A percentile compares a stretch with the other conserved stretches of the same genome.
phyloP scores from a whole-genome alignment of 257 asterid species.

The Gynochthodes officinalis region DNA sequence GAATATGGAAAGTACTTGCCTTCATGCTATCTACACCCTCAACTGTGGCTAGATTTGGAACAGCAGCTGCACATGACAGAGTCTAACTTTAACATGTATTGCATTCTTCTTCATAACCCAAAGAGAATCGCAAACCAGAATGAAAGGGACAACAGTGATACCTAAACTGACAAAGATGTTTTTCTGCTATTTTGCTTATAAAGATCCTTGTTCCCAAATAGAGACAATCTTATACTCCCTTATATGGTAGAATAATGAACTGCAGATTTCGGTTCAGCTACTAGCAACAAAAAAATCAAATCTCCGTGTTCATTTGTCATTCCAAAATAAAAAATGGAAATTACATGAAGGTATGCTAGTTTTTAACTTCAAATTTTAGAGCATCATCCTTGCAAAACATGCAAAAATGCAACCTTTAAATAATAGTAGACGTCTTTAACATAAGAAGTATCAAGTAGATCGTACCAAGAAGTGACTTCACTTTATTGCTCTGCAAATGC shows the following conservation, averaged over 20 bases:
- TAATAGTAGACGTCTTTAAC: not conserved
- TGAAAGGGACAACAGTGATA: not conserved
- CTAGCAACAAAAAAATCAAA: not conserved
- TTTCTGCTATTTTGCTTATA: not conserved
- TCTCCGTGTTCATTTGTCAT: not conserved
- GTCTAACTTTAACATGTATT: slow-evolving; percentile 10
- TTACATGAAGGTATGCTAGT: not conserved
- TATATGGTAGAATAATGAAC: not conserved
- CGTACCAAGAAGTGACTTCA: slow-evolving; percentile 62
- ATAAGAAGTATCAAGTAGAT: not conserved
- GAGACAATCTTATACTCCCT: not conserved
- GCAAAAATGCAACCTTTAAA: not conserved
- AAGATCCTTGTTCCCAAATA: not conserved
- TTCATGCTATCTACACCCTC: slow-evolving; percentile 77
- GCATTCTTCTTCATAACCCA: slow-evolving; percentile 1
- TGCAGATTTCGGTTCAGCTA: not conserved
- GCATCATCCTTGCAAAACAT: too few species aligned
- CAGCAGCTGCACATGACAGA: slow-evolving; percentile 59
- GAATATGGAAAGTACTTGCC: slow-evolving; percentile 37
- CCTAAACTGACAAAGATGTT: not conserved
- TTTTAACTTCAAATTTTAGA: not conserved
- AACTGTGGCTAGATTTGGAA: slow-evolving; percentile 67
- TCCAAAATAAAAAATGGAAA: not conserved
- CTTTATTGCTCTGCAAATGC: slow-evolving; percentile 92
- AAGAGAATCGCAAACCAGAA: not conserved